These are phyloP conservation scores for Forsythia viridissima DNA, from an alignment of 257 asterid genomes.

Conservation along the genomic window DNA sequence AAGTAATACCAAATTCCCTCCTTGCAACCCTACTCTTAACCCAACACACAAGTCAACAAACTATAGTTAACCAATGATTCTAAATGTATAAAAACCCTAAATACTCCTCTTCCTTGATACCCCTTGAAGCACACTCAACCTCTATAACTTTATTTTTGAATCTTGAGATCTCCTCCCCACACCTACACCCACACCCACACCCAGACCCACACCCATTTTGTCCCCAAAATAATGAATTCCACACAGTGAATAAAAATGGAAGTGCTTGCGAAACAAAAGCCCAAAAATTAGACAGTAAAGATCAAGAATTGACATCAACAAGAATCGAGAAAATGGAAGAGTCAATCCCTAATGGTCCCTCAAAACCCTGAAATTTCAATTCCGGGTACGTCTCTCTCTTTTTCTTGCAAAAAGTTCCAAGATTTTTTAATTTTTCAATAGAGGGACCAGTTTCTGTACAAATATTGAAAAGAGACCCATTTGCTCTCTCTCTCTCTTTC, in stretches of 20 bases:
- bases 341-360: constrained; percentile 31
- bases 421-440: constrained; percentile 12
- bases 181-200: neutral
- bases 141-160: neutral
- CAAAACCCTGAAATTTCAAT: constrained; percentile 25
- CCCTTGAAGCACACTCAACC: constrained; percentile 11
- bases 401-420: constrained; percentile 19
- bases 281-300: constrained; percentile 15
- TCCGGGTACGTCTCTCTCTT: constrained; percentile 44
- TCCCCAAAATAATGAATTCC: neutral
- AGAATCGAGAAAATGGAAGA: constrained; percentile 25
- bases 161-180: neutral
- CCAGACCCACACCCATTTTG: constrained; percentile 1
- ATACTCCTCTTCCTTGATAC: constrained; percentile 17
- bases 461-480: constrained; percentile 34
- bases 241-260: constrained; percentile 19
- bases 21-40: constrained; percentile 25
- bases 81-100: constrained; percentile 28
- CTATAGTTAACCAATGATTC: constrained; percentile 38
- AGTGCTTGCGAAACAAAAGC: constrained; percentile 14
- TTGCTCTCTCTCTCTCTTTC: neutral
- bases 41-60: constrained; percentile 34
- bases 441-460: constrained; percentile 45
- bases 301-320: constrained; percentile 21
- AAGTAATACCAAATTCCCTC: constrained; percentile 23